phyloP scores from a whole-genome alignment of 164 flowering plant species.

The Aristolochia contorta region DNA sequence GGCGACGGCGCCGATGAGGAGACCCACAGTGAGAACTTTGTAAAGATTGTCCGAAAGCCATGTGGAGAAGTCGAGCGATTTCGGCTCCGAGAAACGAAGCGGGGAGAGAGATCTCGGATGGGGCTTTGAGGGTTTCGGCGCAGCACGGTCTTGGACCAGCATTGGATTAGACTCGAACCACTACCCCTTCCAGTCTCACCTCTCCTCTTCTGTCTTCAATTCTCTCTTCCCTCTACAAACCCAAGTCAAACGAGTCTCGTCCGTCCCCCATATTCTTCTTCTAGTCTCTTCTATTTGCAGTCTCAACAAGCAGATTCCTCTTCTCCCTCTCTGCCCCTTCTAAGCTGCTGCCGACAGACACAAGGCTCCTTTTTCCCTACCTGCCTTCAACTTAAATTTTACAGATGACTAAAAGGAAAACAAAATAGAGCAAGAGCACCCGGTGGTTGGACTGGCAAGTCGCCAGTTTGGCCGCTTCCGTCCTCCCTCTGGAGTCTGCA shows the following conservation, averaged over 20 bases:
- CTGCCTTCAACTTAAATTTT: too few species aligned
- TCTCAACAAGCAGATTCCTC: background rate
- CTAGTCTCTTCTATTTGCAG: background rate
- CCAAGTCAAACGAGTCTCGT: too few species aligned
- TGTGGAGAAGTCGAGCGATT: slow-evolving; percentile 63
- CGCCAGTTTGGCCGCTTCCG: too few species aligned
- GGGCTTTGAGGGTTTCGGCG: slow-evolving; percentile 37
- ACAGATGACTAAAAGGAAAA: too few species aligned
- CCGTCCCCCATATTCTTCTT: background rate
- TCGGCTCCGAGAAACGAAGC: slow-evolving; percentile 36
- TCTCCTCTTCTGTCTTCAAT: background rate
- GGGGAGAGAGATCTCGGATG: slow-evolving; percentile 10
- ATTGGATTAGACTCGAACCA: slow-evolving; percentile 12
- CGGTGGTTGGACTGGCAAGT: too few species aligned
- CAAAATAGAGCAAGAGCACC: too few species aligned
- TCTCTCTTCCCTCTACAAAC: too few species aligned
- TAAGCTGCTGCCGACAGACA: background rate
- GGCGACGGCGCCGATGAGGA: slow-evolving; percentile 53
- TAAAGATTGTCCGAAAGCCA: slow-evolving; percentile 73
- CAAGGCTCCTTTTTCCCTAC: too few species aligned
- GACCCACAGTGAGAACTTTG: slow-evolving; percentile 38
- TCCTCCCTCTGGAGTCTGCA: too few species aligned
- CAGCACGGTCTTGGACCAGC: slow-evolving; percentile 71
- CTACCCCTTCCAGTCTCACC: background rate
- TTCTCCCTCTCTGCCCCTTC: background rate